phyloP scores from a whole-genome alignment of 331 rosid genomes.

The Malus hybrid region DNA sequence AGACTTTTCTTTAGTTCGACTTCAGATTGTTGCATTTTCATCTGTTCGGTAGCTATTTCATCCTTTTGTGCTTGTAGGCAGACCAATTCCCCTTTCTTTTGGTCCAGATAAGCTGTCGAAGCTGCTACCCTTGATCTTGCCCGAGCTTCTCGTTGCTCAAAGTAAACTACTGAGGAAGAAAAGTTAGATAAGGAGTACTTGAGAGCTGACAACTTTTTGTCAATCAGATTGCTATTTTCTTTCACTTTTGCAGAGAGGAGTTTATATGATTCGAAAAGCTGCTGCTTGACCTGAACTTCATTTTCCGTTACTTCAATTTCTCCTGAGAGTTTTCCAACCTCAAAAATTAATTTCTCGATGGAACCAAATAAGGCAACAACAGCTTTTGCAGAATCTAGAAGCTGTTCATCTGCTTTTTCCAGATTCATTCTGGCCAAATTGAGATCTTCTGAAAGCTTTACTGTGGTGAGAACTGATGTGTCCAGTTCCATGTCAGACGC shows the following conservation, averaged over 20 bases:
- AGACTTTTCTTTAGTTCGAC: constrained; percentile 39
- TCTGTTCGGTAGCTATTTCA: constrained; percentile 42
- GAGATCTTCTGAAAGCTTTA: constrained; percentile 40
- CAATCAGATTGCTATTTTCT: constrained; percentile 39
- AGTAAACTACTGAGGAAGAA: constrained; percentile 51
- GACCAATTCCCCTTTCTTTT: constrained; percentile 47
- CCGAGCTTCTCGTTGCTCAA: constrained; percentile 69
- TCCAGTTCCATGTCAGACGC: constrained; percentile 33
- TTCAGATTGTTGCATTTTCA: constrained; percentile 52
- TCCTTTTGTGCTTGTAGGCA: constrained; percentile 38
- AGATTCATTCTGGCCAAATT: constrained; percentile 47
- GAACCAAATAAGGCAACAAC: constrained; percentile 40
- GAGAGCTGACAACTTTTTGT: constrained; percentile 66
- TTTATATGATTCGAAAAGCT: constrained; percentile 49
- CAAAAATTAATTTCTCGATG: constrained; percentile 46
- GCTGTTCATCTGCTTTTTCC: constrained; percentile 55
- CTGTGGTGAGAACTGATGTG: constrained; percentile 15
- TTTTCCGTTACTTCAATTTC: constrained; percentile 52
- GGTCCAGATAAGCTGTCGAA: constrained; percentile 35
- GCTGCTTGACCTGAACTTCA: constrained; percentile 50
- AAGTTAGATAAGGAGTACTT: constrained; percentile 70
- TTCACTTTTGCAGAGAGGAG: constrained; percentile 32
- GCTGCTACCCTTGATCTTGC: constrained; percentile 46
- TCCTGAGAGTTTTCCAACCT: constrained; percentile 58
- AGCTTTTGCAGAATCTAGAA: constrained; percentile 47